phyloP scores from a whole-genome alignment of 2,329 filamentous ascomycete species.

The Fusarium albidum region DNA sequence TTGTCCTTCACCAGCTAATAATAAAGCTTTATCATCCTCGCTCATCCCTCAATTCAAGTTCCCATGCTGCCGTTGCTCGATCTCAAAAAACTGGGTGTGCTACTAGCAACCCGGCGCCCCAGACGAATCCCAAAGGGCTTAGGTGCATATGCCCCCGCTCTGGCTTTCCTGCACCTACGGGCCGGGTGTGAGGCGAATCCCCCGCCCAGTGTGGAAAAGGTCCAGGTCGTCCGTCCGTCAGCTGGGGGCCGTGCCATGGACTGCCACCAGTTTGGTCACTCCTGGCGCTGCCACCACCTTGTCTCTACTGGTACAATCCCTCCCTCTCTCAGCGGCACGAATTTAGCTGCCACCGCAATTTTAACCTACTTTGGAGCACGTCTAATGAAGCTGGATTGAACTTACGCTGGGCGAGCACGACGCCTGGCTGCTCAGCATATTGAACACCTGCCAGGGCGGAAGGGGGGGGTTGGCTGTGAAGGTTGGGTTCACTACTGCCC shows the following conservation, averaged over 20 bases:
- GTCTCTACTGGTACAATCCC: conserved; percentile 17
- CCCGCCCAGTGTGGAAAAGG: conserved; percentile 26
- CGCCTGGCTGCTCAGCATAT: conserved; percentile 8
- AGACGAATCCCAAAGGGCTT: conserved; percentile 27
- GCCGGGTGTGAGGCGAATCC: conserved; percentile 12
- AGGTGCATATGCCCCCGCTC: conserved; percentile 30
- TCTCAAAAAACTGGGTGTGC: conserved; percentile 21
- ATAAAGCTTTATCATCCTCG: conserved; percentile 6
- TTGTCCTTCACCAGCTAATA: neutral
- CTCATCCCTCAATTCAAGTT: conserved; percentile 13
- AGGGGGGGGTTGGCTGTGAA: neutral
- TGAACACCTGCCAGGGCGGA: conserved; percentile 15
- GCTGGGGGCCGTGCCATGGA: conserved; percentile 25
- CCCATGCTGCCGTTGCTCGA: too few relatives aligned
- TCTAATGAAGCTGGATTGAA: conserved; percentile 16
- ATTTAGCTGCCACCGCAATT: conserved; percentile 40
- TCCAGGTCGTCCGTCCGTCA: conserved; percentile 21
- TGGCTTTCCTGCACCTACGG: conserved; percentile 5
- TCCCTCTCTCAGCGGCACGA: conserved; percentile 18
- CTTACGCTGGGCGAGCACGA: conserved; percentile 13
- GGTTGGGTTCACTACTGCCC: conserved; percentile 4
- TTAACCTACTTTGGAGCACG: conserved; percentile 31
- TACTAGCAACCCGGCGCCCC: conserved; percentile 18
- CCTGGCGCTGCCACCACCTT: conserved; percentile 21
- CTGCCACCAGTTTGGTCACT: conserved; percentile 21